Evolutionary conservation across 306 rosid genomes (phyloP).

Genomic region (Glycine tomentella): DNA sequence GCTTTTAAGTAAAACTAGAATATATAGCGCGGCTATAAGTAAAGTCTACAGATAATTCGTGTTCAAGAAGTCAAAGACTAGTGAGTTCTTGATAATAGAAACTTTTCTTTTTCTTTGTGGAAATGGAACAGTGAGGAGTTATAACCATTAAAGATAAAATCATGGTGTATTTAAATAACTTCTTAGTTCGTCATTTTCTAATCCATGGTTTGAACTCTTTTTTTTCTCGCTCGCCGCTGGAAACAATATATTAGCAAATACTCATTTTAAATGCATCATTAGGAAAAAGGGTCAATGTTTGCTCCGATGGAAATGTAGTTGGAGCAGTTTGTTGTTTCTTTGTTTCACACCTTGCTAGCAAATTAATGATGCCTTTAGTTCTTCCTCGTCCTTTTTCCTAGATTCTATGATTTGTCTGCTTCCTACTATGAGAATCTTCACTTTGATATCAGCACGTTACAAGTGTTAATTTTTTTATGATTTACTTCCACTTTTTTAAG

Average conservation of each 20-base stretch:
- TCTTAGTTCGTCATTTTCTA: not conserved
- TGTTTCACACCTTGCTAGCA: not conserved
- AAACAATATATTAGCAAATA: not conserved
- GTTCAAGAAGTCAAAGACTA: not conserved
- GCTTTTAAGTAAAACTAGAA: too few relatives aligned
- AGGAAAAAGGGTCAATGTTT: not conserved
- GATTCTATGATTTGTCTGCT: constrained; percentile 44
- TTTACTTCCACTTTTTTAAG: not conserved
- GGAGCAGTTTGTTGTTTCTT: not conserved
- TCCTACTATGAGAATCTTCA: constrained; percentile 25
- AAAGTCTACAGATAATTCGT: too few relatives aligned
- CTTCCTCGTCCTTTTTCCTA: not conserved
- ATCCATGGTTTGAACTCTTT: not conserved
- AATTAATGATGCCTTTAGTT: constrained; percentile 30
- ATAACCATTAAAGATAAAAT: not conserved
- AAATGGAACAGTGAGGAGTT: not conserved
- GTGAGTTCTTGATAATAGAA: not conserved
- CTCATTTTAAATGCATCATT: not conserved
- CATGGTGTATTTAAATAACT: not conserved
- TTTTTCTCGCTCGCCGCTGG: not conserved
- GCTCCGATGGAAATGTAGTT: not conserved
- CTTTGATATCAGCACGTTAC: constrained; percentile 42
- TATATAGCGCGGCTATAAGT: too few relatives aligned
- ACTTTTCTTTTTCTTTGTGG: not conserved
- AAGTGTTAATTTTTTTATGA: constrained; percentile 22